A percentile compares a stretch with the other conserved stretches of the same genome.
Evolutionary conservation across 495 filamentous ascomycete genomes (phyloP).

Genomic region (Alectoria sarmentosa): DNA sequence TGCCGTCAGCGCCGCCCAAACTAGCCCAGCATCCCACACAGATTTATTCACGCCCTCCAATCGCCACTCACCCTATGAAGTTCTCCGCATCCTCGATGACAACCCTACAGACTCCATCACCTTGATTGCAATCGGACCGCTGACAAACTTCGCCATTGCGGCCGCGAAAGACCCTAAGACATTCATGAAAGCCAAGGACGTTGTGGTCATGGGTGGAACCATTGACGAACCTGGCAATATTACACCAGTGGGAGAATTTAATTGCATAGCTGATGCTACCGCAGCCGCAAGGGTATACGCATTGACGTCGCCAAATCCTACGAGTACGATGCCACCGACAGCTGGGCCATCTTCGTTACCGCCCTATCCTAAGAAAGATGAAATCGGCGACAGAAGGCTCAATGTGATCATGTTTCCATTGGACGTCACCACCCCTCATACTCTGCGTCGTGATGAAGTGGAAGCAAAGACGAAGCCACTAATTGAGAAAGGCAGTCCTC

Average conservation of each 20-base stretch:
- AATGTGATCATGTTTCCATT: slow-evolving; percentile 79
- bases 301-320: slow-evolving; percentile 72
- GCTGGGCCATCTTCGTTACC: slow-evolving; percentile 39
- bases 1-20: slow-evolving; percentile 32
- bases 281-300: slow-evolving; percentile 86
- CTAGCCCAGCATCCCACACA: slow-evolving; percentile 35
- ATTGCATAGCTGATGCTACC: slow-evolving; percentile 71
- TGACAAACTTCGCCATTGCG: slow-evolving; percentile 86
- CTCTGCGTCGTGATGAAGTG: slow-evolving; percentile 56
- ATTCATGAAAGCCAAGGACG: slow-evolving; percentile 81
- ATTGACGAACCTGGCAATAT: slow-evolving; percentile 72
- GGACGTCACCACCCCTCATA: slow-evolving; percentile 77
- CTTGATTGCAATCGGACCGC: slow-evolving; percentile 79
- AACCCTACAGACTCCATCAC: slow-evolving; percentile 79
- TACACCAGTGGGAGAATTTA: slow-evolving; percentile 78
- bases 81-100: slow-evolving; percentile 69
- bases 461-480: slow-evolving; percentile 44
- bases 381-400: slow-evolving; percentile 44
- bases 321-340: slow-evolving; percentile 58
- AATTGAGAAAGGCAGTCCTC: slow-evolving; percentile 54
- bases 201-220: slow-evolving; percentile 97
- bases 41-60: slow-evolving; percentile 65
- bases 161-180: slow-evolving; percentile 77
- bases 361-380: slow-evolving; percentile 59
- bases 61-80: slow-evolving; percentile 68